Evolutionary conservation across 257 asterid species (phyloP).

Genomic region (Solanum bulbocastanum): DNA sequence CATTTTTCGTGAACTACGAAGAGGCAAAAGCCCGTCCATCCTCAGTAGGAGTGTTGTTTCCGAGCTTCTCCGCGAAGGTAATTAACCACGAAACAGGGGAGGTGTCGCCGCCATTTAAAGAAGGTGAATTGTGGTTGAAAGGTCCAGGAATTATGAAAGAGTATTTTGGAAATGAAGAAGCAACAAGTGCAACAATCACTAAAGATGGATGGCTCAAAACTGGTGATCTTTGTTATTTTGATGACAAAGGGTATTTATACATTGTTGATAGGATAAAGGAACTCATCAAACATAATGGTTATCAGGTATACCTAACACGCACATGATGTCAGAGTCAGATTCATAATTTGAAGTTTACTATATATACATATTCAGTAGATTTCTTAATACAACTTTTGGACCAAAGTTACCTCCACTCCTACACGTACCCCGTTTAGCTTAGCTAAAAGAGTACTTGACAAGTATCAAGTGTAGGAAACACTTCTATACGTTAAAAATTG

Average conservation of each 20-base stretch:
- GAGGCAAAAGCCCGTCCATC: conserved; percentile 56
- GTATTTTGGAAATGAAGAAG: conserved; percentile 52
- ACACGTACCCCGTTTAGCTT: neutral
- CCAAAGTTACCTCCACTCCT: neutral
- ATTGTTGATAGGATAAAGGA: conserved; percentile 69
- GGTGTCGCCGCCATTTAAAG: conserved; percentile 35
- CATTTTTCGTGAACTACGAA: conserved; percentile 38
- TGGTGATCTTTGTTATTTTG: conserved; percentile 68
- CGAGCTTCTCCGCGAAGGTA: conserved; percentile 56
- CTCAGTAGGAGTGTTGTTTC: conserved; percentile 47
- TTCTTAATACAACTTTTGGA: neutral
- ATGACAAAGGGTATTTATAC: conserved; percentile 57
- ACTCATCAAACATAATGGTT: conserved; percentile 78
- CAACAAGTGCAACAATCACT: conserved; percentile 54
- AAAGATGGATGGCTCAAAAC: conserved; percentile 66
- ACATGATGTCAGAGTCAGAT: neutral
- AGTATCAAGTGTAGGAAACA: neutral
- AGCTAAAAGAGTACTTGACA: neutral
- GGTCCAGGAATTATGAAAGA: conserved; percentile 73
- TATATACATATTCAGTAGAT: neutral
- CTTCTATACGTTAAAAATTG: neutral
- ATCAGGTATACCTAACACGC: conserved; percentile 36
- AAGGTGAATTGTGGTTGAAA: conserved; percentile 67
- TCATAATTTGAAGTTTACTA: neutral
- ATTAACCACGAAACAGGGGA: conserved; percentile 47